Percentiles rank a stretch among this genome's conserved stretches.
These are phyloP conservation scores for Carex parvula DNA, from an alignment of 176 grass and related monocot genomes.

Conservation along the genomic window DNA sequence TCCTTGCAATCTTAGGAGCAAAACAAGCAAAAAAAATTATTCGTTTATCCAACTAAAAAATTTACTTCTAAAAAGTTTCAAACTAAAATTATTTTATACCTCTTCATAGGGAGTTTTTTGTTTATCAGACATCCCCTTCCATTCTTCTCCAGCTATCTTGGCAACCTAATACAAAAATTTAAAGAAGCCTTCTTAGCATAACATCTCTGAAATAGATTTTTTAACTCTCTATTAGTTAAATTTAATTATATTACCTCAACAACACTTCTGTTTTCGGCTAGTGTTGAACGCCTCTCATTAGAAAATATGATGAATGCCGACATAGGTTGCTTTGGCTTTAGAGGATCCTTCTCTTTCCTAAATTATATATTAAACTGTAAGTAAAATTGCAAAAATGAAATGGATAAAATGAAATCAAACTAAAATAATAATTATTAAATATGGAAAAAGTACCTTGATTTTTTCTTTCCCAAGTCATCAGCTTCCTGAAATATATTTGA, in stretches of 20 bases:
- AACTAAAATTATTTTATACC: conserved; percentile 1
- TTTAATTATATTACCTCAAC: conserved; percentile 39
- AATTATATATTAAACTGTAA: background rate
- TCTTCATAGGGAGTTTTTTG: conserved; percentile 63
- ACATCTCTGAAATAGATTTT: background rate
- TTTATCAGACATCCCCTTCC: conserved; percentile 63
- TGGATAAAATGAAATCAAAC: background rate
- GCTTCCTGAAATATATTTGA: conserved; percentile 37
- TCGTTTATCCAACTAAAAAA: background rate
- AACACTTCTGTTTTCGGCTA: conserved; percentile 63
- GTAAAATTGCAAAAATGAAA: background rate
- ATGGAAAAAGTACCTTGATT: conserved; percentile 35
- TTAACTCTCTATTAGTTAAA: background rate
- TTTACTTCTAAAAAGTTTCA: background rate
- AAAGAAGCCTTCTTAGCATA: conserved; percentile 4
- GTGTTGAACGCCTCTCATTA: conserved; percentile 44
- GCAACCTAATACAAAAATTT: conserved; percentile 38
- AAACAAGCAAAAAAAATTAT: background rate
- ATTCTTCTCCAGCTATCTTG: conserved; percentile 79
- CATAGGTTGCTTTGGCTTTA: conserved; percentile 81
- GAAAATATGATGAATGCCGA: conserved; percentile 75
- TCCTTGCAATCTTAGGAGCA: conserved; percentile 35
- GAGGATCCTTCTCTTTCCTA: conserved; percentile 82
- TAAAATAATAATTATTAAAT: background rate
- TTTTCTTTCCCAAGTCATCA: conserved; percentile 35